Evolutionary conservation across 257 asterid genomes (phyloP).

Genomic region (Solanum paucissectum): DNA sequence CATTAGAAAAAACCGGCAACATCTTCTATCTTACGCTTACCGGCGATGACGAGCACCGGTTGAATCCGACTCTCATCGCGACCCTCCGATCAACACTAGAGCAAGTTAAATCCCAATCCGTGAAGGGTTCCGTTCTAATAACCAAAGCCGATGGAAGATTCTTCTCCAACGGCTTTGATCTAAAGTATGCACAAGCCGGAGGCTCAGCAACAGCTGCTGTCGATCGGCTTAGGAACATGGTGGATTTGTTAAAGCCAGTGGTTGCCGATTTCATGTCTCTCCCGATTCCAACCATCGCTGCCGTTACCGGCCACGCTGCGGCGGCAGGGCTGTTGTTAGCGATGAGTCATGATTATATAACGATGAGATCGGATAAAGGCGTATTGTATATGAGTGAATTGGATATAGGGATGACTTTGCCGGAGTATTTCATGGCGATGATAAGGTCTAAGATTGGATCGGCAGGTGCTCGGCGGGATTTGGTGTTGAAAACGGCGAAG

Average conservation of each 20-base stretch:
- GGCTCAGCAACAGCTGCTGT: conserved; percentile 37
- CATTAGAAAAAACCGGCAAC: conserved; percentile 58
- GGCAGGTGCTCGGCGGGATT: conserved; percentile 27
- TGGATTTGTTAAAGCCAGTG: conserved; percentile 44
- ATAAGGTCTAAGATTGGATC: conserved; percentile 38
- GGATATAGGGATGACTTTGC: conserved; percentile 71
- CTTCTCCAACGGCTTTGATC: conserved; percentile 91
- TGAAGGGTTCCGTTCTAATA: conserved; percentile 54
- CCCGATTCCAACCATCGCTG: conserved; percentile 77
- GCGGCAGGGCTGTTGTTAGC: conserved; percentile 71
- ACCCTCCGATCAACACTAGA: conserved; percentile 48
- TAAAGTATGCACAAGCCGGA: conserved; percentile 60
- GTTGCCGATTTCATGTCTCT: conserved; percentile 54
- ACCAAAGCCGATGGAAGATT: conserved; percentile 59
- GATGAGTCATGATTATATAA: conserved; percentile 58
- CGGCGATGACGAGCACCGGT: conserved; percentile 64
- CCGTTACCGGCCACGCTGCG: conserved; percentile 81
- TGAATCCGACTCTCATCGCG: conserved; percentile 48
- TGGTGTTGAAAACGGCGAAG: conserved; percentile 48
- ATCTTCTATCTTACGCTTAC: conserved; percentile 53
- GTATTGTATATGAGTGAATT: conserved; percentile 84
- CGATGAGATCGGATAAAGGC: conserved; percentile 49
- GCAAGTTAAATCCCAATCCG: conserved; percentile 50
- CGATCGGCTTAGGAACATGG: conserved; percentile 45
- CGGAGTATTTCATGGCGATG: conserved; percentile 61